These are phyloP conservation scores for Sporothrix brasiliensis DNA, from an alignment of 2,329 filamentous ascomycete species.

Conservation along the genomic window DNA sequence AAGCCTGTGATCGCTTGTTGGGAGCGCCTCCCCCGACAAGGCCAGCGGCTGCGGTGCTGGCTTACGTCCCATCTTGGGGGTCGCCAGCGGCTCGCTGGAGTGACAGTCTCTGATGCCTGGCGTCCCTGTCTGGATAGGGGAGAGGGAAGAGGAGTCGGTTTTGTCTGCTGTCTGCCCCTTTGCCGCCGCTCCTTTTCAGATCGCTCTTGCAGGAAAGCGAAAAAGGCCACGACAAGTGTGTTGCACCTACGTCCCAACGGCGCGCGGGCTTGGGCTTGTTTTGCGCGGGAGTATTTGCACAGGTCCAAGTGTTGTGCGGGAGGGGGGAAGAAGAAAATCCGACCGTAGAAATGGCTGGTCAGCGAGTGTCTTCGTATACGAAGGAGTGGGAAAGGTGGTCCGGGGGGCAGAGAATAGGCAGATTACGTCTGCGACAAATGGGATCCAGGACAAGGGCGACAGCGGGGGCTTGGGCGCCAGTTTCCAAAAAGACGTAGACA, in stretches of 20 bases:
- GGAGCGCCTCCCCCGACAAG: slow-evolving; percentile 49
- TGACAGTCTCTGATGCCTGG: not conserved
- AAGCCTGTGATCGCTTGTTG: slow-evolving; percentile 43
- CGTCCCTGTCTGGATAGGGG: not conserved
- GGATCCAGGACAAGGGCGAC: slow-evolving; percentile 33
- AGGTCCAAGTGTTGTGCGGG: slow-evolving; percentile 6
- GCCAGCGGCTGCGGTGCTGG: slow-evolving; percentile 61
- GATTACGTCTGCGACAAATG: slow-evolving; percentile 45
- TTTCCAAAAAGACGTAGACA: not conserved
- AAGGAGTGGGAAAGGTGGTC: slow-evolving; percentile 1
- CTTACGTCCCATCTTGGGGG: slow-evolving; percentile 58
- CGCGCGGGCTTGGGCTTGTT: not conserved
- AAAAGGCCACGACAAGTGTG: not conserved
- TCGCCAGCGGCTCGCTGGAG: slow-evolving; percentile 23
- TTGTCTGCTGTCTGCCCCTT: slow-evolving; percentile 12
- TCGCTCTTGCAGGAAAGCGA: slow-evolving; percentile 1
- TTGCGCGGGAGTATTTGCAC: not conserved
- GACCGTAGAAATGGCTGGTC: not conserved
- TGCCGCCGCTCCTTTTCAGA: slow-evolving; percentile 1
- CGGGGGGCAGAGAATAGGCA: slow-evolving; percentile 41
- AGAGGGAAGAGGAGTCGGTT: not conserved
- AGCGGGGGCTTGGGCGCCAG: not conserved
- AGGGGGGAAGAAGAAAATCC: not conserved
- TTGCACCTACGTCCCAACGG: slow-evolving; percentile 25
- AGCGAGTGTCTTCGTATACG: no score